These are phyloP conservation scores for Pilasporangium apinafurcum DNA, from an alignment of 352 stramenopile genomes.

Conservation along the genomic window DNA sequence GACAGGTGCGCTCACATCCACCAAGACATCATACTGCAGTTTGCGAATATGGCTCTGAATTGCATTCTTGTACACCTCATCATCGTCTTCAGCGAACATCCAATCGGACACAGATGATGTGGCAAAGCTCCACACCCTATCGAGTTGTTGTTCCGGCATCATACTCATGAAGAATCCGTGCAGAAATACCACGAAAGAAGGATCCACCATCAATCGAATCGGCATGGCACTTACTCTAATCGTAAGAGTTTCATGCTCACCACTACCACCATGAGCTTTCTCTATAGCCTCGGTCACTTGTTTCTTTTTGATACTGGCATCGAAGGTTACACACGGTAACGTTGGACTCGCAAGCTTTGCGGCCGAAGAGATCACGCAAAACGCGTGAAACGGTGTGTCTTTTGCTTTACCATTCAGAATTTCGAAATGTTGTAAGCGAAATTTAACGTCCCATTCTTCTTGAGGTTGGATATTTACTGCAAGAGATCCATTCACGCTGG, in stretches of 20 bases:
- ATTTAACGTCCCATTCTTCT: slow-evolving; percentile 55
- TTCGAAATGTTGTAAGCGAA: slow-evolving; percentile 63
- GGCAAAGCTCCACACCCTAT: slow-evolving; percentile 74
- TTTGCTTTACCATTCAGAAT: slow-evolving; percentile 45
- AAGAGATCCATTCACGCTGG: slow-evolving; percentile 41
- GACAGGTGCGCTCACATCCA: slow-evolving; percentile 73
- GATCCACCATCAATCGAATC: slow-evolving; percentile 66
- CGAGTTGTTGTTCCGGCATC: slow-evolving; percentile 57
- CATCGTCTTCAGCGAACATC: slow-evolving; percentile 64
- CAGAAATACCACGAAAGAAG: slow-evolving; percentile 58
- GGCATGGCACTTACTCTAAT: slow-evolving; percentile 51
- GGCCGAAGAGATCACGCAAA: slow-evolving; percentile 44
- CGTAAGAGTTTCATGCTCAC: slow-evolving; percentile 9
- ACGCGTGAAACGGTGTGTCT: slow-evolving; percentile 44
- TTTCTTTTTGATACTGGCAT: slow-evolving; percentile 17
- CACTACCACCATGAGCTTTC: neutral
- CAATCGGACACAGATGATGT: slow-evolving; percentile 78
- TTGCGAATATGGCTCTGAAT: slow-evolving; percentile 10
- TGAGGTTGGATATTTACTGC: slow-evolving; percentile 54
- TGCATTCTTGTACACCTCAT: slow-evolving; percentile 20
- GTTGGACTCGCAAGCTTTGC: slow-evolving; percentile 10
- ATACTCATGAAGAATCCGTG: slow-evolving; percentile 69
- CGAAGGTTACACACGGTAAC: slow-evolving; percentile 43
- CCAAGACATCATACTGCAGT: slow-evolving; percentile 49
- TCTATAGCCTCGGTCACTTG: slow-evolving; percentile 1